phyloP scores from a whole-genome alignment of 805 yeast species.

The Saturnispora diversa region DNA sequence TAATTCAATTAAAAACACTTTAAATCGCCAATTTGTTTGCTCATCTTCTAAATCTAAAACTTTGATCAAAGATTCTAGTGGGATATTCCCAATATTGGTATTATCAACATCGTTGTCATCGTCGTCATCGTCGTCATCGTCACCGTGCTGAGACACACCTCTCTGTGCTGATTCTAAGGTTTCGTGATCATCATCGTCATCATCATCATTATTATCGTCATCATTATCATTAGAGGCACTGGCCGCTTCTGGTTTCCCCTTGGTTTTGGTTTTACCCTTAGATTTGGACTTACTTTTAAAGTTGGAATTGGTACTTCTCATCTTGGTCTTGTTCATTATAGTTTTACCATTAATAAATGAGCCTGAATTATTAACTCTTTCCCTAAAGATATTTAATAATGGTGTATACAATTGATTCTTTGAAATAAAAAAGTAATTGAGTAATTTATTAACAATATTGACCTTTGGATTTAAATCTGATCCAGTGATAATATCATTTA shows the following conservation, averaged over 20 bases:
- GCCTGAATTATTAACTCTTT: conserved; percentile 23
- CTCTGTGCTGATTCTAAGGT: conserved; percentile 9
- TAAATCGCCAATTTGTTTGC: conserved; percentile 51
- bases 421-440: conserved; percentile 21
- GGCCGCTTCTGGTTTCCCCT: no score
- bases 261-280: no score
- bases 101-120: conserved; percentile 2
- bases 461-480: conserved; percentile 15
- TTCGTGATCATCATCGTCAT: conserved; percentile 17
- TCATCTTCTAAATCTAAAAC: conserved; percentile 38
- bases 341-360: not conserved
- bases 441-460: conserved; percentile 26
- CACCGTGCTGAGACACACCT: conserved; percentile 12
- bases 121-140: conserved; percentile 5
- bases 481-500: conserved; percentile 17
- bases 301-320: not conserved
- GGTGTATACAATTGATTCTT: conserved; percentile 21
- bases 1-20: conserved; percentile 39
- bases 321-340: not conserved
- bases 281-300: no score
- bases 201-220: conserved; percentile 21
- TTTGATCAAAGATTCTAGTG: conserved; percentile 12
- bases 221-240: conserved; percentile 16
- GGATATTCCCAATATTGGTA: conserved; percentile 8
- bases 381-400: conserved; percentile 21